phyloP scores from a whole-genome alignment of 345 rosid species.

The Triadica sebifera region DNA sequence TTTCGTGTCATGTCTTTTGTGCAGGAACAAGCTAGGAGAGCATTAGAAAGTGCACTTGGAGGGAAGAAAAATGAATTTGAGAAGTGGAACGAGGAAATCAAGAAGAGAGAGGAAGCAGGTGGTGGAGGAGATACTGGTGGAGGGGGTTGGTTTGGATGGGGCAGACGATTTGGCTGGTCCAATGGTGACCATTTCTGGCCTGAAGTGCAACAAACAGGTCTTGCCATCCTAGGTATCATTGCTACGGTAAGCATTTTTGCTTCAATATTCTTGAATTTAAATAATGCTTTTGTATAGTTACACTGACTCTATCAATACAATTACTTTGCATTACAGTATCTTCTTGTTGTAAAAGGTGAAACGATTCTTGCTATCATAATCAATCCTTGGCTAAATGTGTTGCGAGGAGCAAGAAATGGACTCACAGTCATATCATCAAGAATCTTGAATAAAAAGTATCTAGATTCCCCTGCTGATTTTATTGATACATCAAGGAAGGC shows the following conservation, averaged over 20 bases:
- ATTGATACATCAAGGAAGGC: conserved; percentile 35
- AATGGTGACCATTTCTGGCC: conserved; percentile 72
- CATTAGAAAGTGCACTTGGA: conserved; percentile 85
- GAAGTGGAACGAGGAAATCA: conserved; percentile 81
- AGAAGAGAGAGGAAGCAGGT: conserved; percentile 77
- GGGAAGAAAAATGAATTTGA: conserved; percentile 84
- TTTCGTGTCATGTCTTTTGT: conserved; percentile 7
- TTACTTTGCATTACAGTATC: conserved; percentile 48
- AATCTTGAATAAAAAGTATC: conserved; percentile 36
- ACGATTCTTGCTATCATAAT: conserved; percentile 60
- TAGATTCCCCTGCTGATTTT: conserved; percentile 21
- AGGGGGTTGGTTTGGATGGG: conserved; percentile 91
- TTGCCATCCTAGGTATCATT: conserved; percentile 61
- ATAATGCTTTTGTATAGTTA: neutral
- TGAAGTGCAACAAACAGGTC: conserved; percentile 62
- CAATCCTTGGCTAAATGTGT: conserved; percentile 65
- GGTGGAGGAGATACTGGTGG: conserved; percentile 59
- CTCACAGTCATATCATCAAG: conserved; percentile 49
- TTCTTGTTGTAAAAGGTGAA: conserved; percentile 70
- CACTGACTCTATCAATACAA: neutral
- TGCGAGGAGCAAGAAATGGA: conserved; percentile 67
- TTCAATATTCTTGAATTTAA: neutral
- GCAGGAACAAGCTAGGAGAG: conserved; percentile 86
- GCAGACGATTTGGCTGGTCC: conserved; percentile 72
- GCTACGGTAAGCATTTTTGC: conserved; percentile 49